Percentiles rank a stretch among this genome's conserved stretches.
Conservation (phyloP, 2,329 filamentous ascomycete species). For the Monilinia fructicola region DNA sequence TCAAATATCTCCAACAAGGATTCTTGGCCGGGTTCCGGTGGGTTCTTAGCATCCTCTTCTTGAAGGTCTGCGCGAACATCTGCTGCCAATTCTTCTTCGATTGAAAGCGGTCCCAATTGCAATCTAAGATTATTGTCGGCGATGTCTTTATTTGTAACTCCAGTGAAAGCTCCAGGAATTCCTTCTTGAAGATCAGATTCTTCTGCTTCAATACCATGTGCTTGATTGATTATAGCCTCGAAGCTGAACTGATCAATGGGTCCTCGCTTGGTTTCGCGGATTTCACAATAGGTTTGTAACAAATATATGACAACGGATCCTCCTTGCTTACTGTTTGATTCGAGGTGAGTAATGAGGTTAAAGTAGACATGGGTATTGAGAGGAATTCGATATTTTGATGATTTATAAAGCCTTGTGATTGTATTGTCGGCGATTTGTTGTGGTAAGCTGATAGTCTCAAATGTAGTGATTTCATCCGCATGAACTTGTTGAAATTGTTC, state of each 20-base stretch:
- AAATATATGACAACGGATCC: slow-evolving; percentile 76
- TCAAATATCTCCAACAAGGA: slow-evolving; percentile 86
- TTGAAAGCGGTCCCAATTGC: slow-evolving; percentile 76
- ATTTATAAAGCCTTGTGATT: slow-evolving; percentile 76
- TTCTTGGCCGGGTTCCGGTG: slow-evolving; percentile 67
- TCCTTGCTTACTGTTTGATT: slow-evolving; percentile 79
- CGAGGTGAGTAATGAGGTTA: slow-evolving; percentile 82
- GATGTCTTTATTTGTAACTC: slow-evolving; percentile 60
- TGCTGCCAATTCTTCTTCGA: slow-evolving; percentile 77
- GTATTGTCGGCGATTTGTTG: slow-evolving; percentile 76
- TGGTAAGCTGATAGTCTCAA: slow-evolving; percentile 73
- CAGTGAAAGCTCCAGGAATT: slow-evolving; percentile 61
- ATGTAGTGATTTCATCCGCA: slow-evolving; percentile 71
- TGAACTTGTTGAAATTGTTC: slow-evolving; percentile 73
- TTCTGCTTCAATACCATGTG: slow-evolving; percentile 61
- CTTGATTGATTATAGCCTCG: slow-evolving; percentile 57
- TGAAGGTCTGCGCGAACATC: slow-evolving; percentile 86
- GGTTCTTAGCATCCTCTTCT: slow-evolving; percentile 77
- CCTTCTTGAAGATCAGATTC: slow-evolving; percentile 60
- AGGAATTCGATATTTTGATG: slow-evolving; percentile 85
- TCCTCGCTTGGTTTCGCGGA: slow-evolving; percentile 59
- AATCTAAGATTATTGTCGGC: slow-evolving; percentile 59
- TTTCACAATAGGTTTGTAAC: slow-evolving; percentile 59
- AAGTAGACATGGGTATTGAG: slow-evolving; percentile 83
- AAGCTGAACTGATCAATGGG: slow-evolving; percentile 65